Percentiles rank a stretch among this genome's conserved stretches.
Evolutionary conservation across 176 grass and related monocot species (phyloP).

Genomic region (Zoysia japonica): DNA sequence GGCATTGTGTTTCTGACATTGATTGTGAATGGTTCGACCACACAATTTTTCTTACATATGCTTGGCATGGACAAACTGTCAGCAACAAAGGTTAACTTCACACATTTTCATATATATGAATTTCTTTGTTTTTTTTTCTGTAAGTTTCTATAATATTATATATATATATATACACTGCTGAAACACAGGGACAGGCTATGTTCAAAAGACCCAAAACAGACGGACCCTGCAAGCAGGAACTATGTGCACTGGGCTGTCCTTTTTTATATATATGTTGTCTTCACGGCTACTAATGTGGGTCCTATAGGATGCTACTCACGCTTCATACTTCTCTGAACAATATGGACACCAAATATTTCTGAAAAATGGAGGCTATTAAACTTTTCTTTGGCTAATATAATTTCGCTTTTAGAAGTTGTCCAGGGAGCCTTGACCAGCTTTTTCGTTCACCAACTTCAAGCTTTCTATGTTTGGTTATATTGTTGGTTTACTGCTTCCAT

Average conservation of each 20-base stretch:
- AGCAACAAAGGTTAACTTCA: conserved; percentile 66
- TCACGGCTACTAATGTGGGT: background rate
- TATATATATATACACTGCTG: background rate
- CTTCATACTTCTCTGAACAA: background rate
- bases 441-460: conserved; percentile 16
- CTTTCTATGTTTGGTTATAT: background rate
- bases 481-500: background rate
- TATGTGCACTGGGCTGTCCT: too few species aligned
- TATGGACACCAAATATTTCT: background rate
- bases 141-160: background rate
- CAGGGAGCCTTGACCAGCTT: background rate
- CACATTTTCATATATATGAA: conserved; percentile 17
- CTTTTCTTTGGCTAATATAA: background rate
- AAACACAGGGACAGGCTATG: too few species aligned
- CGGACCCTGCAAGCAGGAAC: too few species aligned
- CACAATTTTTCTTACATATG: conserved; percentile 73
- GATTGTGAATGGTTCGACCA: conserved; percentile 89
- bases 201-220: too few species aligned
- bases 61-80: conserved; percentile 74
- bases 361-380: background rate
- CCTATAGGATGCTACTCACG: background rate
- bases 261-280: background rate
- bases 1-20: conserved; percentile 87
- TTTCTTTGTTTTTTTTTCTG: conserved; percentile 10
- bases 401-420: background rate